Conservation (phyloP, 306 rosid genomes). For the Ceratonia siliqua region DNA sequence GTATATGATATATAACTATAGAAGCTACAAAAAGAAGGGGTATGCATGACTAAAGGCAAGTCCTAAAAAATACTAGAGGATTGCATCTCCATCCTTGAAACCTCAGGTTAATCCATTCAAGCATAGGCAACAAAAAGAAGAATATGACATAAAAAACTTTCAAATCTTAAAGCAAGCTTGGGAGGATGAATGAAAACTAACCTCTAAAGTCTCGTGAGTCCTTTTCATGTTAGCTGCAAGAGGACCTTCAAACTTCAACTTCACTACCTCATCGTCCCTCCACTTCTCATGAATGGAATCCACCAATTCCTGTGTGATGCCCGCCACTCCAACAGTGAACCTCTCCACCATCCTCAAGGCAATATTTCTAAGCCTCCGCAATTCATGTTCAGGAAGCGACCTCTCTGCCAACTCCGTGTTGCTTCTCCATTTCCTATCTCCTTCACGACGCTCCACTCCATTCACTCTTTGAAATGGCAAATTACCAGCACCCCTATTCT, state of each 20-base stretch:
- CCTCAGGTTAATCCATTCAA: not conserved
- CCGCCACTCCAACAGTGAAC: conserved; percentile 70
- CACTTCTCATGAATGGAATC: conserved; percentile 66
- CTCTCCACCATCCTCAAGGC: conserved; percentile 82
- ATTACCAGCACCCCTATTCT: conserved; percentile 13
- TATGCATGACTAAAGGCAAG: conserved; percentile 2
- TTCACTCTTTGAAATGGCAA: conserved; percentile 37
- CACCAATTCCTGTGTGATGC: conserved; percentile 76
- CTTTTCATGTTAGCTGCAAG: conserved; percentile 74
- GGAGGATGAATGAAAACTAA: conserved; percentile 24
- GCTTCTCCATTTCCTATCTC: conserved; percentile 49
- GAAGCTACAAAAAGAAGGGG: not conserved
- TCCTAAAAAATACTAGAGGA: conserved; percentile 9
- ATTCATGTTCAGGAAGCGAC: conserved; percentile 71
- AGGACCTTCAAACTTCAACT: conserved; percentile 79
- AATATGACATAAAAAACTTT: not conserved
- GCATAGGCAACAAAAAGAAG: conserved; percentile 16
- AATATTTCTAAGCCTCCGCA: conserved; percentile 78
- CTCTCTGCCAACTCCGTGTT: conserved; percentile 61
- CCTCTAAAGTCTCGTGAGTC: conserved; percentile 77
- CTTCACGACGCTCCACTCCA: conserved; percentile 31
- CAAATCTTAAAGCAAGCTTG: not conserved
- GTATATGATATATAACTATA: not conserved
- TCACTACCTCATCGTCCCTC: conserved; percentile 77
- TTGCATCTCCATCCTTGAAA: not conserved